Evolutionary conservation across 2,329 filamentous ascomycete species (phyloP).

Genomic region (Aaosphaeria arxii): DNA sequence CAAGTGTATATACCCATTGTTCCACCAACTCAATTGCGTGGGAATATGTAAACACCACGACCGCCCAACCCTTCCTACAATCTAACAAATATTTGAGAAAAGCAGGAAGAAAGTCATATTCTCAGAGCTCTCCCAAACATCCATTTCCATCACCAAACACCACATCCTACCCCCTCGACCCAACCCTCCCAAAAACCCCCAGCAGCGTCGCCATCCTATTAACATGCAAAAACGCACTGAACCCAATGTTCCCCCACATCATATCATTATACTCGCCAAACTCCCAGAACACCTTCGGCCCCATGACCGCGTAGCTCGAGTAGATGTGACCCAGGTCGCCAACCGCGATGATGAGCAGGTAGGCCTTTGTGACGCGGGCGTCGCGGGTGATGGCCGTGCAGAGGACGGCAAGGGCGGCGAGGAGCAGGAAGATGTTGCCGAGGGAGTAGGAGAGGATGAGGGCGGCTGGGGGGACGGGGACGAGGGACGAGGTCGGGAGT

Average conservation of each 20-base stretch:
- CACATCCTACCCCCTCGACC: slow-evolving; percentile 3
- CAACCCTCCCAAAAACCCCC: slow-evolving; percentile 20
- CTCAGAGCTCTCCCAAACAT: too few relatives aligned
- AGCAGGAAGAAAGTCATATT: too few relatives aligned
- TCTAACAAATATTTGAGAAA: too few relatives aligned
- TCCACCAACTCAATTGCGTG: too few relatives aligned
- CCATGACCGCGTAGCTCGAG: slow-evolving; percentile 19
- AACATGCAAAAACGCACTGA: slow-evolving; percentile 19
- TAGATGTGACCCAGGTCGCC: slow-evolving; percentile 24
- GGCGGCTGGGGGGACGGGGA: slow-evolving; percentile 6
- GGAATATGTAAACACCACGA: too few relatives aligned
- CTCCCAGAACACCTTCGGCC: slow-evolving; percentile 17
- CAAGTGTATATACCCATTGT: too few relatives aligned
- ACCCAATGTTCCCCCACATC: slow-evolving; percentile 25
- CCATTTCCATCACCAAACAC: too few relatives aligned
- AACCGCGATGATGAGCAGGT: slow-evolving; percentile 16
- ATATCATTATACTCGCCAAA: slow-evolving; percentile 8
- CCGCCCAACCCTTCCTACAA: too few relatives aligned
- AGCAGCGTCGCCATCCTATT: slow-evolving; percentile 18
- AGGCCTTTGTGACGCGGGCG: slow-evolving; percentile 17
- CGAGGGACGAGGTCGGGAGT: slow-evolving; percentile 9
- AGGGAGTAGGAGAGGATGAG: slow-evolving; percentile 17
- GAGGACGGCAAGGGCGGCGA: slow-evolving; percentile 15
- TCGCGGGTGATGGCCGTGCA: slow-evolving; percentile 24
- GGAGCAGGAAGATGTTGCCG: slow-evolving; percentile 22